Percentiles rank a stretch among this genome's conserved stretches.
phyloP scores from a whole-genome alignment of 148 eudicot genomes.

The Rhododendron kiyosumense region DNA sequence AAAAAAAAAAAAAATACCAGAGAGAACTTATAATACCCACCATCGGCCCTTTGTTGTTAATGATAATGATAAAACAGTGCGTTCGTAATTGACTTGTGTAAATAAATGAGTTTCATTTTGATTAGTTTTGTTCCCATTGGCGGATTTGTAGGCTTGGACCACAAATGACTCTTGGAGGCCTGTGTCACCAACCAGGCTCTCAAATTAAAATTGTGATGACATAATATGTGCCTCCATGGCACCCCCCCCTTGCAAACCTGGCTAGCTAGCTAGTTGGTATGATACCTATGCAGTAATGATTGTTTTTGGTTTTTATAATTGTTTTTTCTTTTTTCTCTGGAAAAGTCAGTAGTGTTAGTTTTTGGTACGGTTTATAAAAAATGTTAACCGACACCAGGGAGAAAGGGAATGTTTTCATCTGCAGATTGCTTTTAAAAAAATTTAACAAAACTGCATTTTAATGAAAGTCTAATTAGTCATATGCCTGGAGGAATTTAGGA shows the following conservation, averaged over 20 bases:
- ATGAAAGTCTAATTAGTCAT: too few species aligned
- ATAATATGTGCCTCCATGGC: not conserved
- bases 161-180: not conserved
- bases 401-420: too few species aligned
- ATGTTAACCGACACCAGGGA: too few species aligned
- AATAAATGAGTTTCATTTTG: not conserved
- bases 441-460: too few species aligned
- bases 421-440: too few species aligned
- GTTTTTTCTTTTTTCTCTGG: too few species aligned
- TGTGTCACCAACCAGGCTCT: conserved; percentile 17
- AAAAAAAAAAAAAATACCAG: too few species aligned
- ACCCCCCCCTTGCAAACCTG: not conserved
- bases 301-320: not conserved
- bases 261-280: not conserved
- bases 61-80: not conserved
- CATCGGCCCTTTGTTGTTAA: not conserved
- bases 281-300: not conserved
- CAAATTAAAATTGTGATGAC: not conserved
- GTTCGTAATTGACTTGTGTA: not conserved
- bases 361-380: too few species aligned
- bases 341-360: too few species aligned
- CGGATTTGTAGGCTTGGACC: not conserved
- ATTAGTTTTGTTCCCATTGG: not conserved
- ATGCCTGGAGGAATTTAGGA: too few species aligned
- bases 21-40: not conserved